Percentiles rank a stretch among this genome's conserved stretches.
phyloP scores from a whole-genome alignment of 345 rosid species.

The Populus davidiana region DNA sequence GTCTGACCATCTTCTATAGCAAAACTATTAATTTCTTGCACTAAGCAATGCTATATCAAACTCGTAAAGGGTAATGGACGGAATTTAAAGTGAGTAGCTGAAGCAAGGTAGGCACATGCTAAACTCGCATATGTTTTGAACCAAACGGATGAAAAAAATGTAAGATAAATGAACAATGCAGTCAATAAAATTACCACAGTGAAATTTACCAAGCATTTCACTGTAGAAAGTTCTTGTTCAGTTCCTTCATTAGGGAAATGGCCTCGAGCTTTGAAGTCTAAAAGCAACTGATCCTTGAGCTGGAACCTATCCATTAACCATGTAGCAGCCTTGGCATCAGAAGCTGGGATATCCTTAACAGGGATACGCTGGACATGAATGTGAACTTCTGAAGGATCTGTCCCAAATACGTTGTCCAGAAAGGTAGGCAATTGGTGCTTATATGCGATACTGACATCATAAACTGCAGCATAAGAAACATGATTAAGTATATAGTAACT shows the following conservation, averaged over 20 bases:
- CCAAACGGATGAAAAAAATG: slow-evolving; percentile 48
- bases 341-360: slow-evolving; percentile 41
- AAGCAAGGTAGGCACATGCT: slow-evolving; percentile 50
- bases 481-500: not conserved
- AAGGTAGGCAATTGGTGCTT: slow-evolving; percentile 66
- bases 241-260: slow-evolving; percentile 50
- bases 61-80: slow-evolving; percentile 33
- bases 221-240: slow-evolving; percentile 47
- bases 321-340: slow-evolving; percentile 43
- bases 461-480: slow-evolving; percentile 48
- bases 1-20: not conserved
- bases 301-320: slow-evolving; percentile 64
- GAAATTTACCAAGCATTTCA: slow-evolving; percentile 47
- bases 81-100: slow-evolving; percentile 47
- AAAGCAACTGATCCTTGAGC: slow-evolving; percentile 57
- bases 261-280: slow-evolving; percentile 54
- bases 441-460: slow-evolving; percentile 72
- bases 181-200: slow-evolving; percentile 48
- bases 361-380: slow-evolving; percentile 60
- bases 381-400: slow-evolving; percentile 82
- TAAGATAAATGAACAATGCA: slow-evolving; percentile 49
- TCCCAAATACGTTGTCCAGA: slow-evolving; percentile 76
- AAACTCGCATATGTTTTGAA: slow-evolving; percentile 56
- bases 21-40: slow-evolving; percentile 6
- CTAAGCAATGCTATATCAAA: slow-evolving; percentile 19